Evolutionary conservation across 2,329 filamentous ascomycete species (phyloP).

Genomic region (Fusarium subtropicale): DNA sequence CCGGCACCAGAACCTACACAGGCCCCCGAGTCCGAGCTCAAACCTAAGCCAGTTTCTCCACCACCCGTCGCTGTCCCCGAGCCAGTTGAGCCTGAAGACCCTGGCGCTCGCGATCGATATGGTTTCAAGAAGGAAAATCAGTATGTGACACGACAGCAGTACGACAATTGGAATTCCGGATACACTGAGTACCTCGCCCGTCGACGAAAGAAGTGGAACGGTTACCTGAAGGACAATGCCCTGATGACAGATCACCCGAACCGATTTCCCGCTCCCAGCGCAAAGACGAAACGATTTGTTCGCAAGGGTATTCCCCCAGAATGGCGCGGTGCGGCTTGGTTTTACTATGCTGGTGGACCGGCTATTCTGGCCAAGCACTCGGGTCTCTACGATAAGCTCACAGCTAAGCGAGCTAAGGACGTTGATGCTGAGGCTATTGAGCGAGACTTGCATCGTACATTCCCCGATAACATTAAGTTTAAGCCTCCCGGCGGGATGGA

Average conservation of each 20-base stretch:
- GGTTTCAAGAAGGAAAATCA: conserved; percentile 92
- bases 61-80: conserved; percentile 45
- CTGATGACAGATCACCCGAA: conserved; percentile 77
- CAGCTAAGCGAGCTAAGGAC: conserved; percentile 72
- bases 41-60: conserved; percentile 25
- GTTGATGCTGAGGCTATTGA: conserved; percentile 92
- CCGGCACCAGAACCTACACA: conserved; percentile 41
- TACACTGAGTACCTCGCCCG: conserved; percentile 82
- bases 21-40: conserved; percentile 41
- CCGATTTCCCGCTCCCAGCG: conserved; percentile 81
- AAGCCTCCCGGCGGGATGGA: conserved; percentile 68
- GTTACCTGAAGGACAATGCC: conserved; percentile 79
- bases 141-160: conserved; percentile 79
- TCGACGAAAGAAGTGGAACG: conserved; percentile 83
- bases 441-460: conserved; percentile 91
- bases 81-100: conserved; percentile 59
- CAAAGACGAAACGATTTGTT: conserved; percentile 89
- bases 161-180: conserved; percentile 81
- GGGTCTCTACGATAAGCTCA: conserved; percentile 79
- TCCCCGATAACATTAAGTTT: conserved; percentile 93
- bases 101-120: conserved; percentile 78
- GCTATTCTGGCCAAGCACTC: conserved; percentile 79
- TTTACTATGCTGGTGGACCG: conserved; percentile 92
- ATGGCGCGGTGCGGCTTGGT: conserved; percentile 96
- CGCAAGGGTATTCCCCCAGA: conserved; percentile 94